These are phyloP conservation scores for Colletotrichum sp. DNA, from an alignment of 2,329 filamentous ascomycete genomes.

Conservation along the genomic window DNA sequence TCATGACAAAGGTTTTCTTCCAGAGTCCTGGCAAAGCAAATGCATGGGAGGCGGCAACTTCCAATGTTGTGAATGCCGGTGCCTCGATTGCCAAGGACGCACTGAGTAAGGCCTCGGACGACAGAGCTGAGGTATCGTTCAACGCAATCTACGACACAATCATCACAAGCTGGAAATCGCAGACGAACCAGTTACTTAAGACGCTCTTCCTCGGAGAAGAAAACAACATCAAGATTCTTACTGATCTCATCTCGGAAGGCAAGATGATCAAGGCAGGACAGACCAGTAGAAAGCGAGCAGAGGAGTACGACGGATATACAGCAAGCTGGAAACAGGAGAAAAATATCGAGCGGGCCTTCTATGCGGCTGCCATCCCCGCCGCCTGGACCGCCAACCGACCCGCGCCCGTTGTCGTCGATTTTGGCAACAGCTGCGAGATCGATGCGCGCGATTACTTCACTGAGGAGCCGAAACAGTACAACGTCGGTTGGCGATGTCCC, in stretches of 20 bases:
- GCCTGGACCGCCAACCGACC: neutral
- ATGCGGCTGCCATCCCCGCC: neutral
- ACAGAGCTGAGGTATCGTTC: neutral
- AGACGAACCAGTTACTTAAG: neutral
- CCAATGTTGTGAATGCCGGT: neutral
- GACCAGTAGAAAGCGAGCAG: neutral
- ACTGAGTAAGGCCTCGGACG: neutral
- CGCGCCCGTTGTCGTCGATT: slow-evolving; percentile 7
- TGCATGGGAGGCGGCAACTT: neutral
- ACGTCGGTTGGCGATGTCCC: neutral
- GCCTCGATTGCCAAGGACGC: neutral
- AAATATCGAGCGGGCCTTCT: neutral
- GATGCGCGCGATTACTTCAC: neutral
- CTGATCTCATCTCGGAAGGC: neutral
- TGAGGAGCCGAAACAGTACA: neutral
- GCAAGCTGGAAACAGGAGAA: neutral
- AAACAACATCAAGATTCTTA: neutral
- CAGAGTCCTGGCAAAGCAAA: neutral
- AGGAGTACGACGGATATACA: neutral
- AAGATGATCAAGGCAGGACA: neutral
- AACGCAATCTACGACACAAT: neutral
- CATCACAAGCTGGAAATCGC: neutral
- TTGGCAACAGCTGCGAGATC: slow-evolving; percentile 1
- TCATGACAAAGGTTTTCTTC: neutral
- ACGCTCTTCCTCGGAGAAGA: neutral